phyloP scores from a whole-genome alignment of 2,329 filamentous ascomycete species.

The Penicillium sp. region DNA sequence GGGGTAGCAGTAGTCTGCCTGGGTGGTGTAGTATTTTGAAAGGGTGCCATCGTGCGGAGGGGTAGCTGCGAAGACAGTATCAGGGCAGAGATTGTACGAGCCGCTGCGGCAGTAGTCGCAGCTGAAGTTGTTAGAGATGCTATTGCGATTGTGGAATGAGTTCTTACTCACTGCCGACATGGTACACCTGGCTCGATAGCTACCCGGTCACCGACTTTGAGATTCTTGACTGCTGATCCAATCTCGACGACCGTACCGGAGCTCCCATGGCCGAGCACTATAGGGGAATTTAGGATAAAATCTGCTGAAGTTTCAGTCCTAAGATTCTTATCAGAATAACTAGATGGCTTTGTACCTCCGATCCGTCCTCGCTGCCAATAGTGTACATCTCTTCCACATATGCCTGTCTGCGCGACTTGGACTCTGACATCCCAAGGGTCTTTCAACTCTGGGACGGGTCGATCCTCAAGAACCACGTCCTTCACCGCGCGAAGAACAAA shows the following conservation, averaged over 20 bases:
- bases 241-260: slow-evolving; percentile 25
- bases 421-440: slow-evolving; percentile 45
- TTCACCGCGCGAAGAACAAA: slow-evolving; percentile 51
- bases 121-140: neutral
- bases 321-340: neutral
- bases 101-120: slow-evolving; percentile 25
- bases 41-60: slow-evolving; percentile 54
- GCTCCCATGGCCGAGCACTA: slow-evolving; percentile 33
- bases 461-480: slow-evolving; percentile 48
- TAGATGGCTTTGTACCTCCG: slow-evolving; percentile 23
- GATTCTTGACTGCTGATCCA: slow-evolving; percentile 23
- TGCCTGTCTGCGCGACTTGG: slow-evolving; percentile 48
- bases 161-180: slow-evolving; percentile 37
- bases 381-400: slow-evolving; percentile 46
- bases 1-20: slow-evolving; percentile 50
- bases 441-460: slow-evolving; percentile 40
- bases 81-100: slow-evolving; percentile 24
- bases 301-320: slow-evolving; percentile 23
- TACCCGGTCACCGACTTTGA: slow-evolving; percentile 24
- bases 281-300: slow-evolving; percentile 45
- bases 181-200: slow-evolving; percentile 29
- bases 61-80: slow-evolving; percentile 51
- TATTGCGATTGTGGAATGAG: neutral
- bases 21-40: slow-evolving; percentile 49
- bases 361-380: slow-evolving; percentile 47